Conservation (phyloP, 139 green algal genomes). For the Chlorella sp. region DNA sequence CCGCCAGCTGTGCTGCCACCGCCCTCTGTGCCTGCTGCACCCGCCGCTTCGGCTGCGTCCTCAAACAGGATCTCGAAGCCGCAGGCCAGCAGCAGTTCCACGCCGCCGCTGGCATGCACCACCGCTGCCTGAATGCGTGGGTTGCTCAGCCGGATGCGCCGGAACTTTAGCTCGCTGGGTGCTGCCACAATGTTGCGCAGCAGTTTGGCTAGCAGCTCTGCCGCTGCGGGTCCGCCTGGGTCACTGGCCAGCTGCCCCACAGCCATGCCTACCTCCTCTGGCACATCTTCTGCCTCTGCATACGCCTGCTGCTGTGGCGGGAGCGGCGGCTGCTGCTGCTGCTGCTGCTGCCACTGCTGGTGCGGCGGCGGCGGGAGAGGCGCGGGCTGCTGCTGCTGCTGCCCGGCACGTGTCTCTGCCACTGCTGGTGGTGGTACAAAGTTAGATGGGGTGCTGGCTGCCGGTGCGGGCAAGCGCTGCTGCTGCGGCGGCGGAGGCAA, state of each 20-base stretch:
- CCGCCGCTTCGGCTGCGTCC: neutral
- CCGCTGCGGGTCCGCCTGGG: neutral
- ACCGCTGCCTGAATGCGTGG: conserved; percentile 50
- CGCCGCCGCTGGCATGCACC: conserved; percentile 47
- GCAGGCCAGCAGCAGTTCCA: conserved; percentile 58
- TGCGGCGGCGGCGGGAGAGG: neutral
- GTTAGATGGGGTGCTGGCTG: neutral
- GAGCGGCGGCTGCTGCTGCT: neutral
- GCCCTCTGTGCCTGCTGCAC: conserved; percentile 30
- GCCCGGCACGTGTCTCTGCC: neutral
- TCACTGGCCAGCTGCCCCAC: conserved; percentile 13
- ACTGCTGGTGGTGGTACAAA: neutral
- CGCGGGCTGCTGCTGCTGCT: neutral
- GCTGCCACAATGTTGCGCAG: conserved; percentile 38
- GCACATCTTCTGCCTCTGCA: conserved; percentile 15
- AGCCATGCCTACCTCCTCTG: neutral
- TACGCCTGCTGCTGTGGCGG: no score
- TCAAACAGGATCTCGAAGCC: conserved; percentile 63
- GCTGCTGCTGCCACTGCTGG: neutral
- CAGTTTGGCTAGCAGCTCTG: conserved; percentile 17
- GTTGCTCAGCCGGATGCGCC: conserved; percentile 53
- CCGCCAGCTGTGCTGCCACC: conserved; percentile 56
- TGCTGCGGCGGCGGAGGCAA: neutral
- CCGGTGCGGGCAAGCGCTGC: neutral
- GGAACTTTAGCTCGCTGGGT: conserved; percentile 35